Evolutionary conservation across 306 rosid genomes (phyloP), one percentile per base, ranked within the genome.

Genomic region (Astragalus membranaceus): DNA sequence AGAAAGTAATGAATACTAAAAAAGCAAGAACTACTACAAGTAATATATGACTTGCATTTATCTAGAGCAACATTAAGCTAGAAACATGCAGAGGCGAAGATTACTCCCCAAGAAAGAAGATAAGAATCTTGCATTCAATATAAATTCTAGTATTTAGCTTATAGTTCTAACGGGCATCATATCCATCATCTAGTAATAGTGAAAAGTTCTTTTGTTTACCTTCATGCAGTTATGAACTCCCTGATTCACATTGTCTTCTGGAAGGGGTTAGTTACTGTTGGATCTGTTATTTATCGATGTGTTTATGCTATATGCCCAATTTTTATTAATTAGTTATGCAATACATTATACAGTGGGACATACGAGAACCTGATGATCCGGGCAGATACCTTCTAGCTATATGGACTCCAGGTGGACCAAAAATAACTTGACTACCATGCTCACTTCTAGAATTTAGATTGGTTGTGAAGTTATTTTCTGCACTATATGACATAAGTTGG

Each of bases 281-380:
- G 60, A 15, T 73, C 32, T 60, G 54, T 73, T 54, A 36, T 42
- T 58, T 41, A 48, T 10, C 15, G 53, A 33, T 43, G 14, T 20
- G 30, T 72, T 64, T 47, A 8, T 42, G 64, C 36, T 66, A 26
- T 50, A 42, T 41, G 49, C 61, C 60, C 46, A 43, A 72, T 67
- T 55, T 64, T 36, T 36, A 37, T 63, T 42, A 59, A 51, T 15
- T 75, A 29, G 32, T 74, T 73, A 72, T 70, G 35, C 83, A 78
- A 86, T 86, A 76, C n/a, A n/a, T n/a, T n/a, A n/a, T n/a, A n/a
- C 87, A 86, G 82, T 64, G 92, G 87, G 96, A 89, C 41, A 77
- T 6, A 61, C 87, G 97, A 71, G 99, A 95, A 85, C 84, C 87
- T 29, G 99, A 95, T 79, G 99, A 95, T 79, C 99, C 99, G 15